phyloP scores from a whole-genome alignment of 768 basidiomycete genomes.

The Cystobasidium tubakii region DNA sequence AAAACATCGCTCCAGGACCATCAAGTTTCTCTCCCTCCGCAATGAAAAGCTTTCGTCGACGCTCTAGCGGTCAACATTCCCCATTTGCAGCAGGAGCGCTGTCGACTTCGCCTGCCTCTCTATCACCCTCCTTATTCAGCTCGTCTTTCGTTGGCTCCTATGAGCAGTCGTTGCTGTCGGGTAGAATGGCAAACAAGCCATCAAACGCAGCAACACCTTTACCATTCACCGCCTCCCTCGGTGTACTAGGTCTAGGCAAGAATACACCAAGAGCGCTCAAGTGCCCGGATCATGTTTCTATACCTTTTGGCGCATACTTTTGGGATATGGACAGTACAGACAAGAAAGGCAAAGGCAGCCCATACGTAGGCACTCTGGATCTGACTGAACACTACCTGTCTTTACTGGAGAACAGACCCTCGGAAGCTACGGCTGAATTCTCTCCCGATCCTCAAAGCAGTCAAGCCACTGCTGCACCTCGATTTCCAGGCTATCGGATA shows the following conservation, averaged over 20 bases:
- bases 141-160: constrained; percentile 46
- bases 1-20: neutral
- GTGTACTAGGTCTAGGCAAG: constrained; percentile 36
- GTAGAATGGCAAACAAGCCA: constrained; percentile 44
- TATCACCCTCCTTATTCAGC: constrained; percentile 32
- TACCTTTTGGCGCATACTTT: constrained; percentile 40
- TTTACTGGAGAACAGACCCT: neutral
- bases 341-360: constrained; percentile 40
- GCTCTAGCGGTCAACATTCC: constrained; percentile 24
- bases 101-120: constrained; percentile 1
- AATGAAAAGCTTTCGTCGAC: neutral
- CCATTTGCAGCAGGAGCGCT: neutral
- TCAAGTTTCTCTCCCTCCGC: neutral
- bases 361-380: constrained; percentile 49
- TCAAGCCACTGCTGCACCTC: constrained; percentile 25
- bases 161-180: constrained; percentile 47
- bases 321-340: constrained; percentile 39
- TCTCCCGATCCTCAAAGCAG: neutral
- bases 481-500: constrained; percentile 47
- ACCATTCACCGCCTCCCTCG: constrained; percentile 44
- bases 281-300: constrained; percentile 42
- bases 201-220: constrained; percentile 41
- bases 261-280: constrained; percentile 36
- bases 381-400: constrained; percentile 44
- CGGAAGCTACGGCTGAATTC: neutral